Evolutionary conservation across 2,329 filamentous ascomycete genomes (phyloP).

Genomic region (Emydomyces testavorans): DNA sequence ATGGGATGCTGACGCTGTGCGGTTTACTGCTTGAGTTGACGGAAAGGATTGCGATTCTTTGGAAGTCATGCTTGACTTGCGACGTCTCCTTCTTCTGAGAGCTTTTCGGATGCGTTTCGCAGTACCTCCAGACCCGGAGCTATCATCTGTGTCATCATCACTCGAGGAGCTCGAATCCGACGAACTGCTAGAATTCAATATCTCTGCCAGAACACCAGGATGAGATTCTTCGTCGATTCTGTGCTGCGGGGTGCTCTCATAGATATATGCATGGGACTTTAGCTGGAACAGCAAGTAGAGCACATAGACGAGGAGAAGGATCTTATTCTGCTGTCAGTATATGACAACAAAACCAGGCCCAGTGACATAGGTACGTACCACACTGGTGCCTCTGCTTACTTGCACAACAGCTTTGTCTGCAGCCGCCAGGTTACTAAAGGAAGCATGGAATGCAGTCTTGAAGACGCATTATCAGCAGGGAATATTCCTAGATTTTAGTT

Average conservation of each 20-base stretch:
- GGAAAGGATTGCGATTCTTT: slow-evolving; percentile 42
- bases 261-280: slow-evolving; percentile 68
- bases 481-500: not conserved
- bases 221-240: slow-evolving; percentile 86
- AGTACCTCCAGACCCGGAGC: slow-evolving; percentile 52
- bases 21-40: not conserved
- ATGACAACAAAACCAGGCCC: not conserved
- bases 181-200: slow-evolving; percentile 59
- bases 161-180: slow-evolving; percentile 45
- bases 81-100: slow-evolving; percentile 56
- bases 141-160: slow-evolving; percentile 52
- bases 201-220: slow-evolving; percentile 70
- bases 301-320: slow-evolving; percentile 71
- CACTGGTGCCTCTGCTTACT: slow-evolving; percentile 80
- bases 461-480: not conserved
- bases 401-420: slow-evolving; percentile 65
- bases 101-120: slow-evolving; percentile 65
- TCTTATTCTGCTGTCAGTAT: slow-evolving; percentile 26
- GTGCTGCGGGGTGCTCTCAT: slow-evolving; percentile 82
- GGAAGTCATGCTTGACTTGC: slow-evolving; percentile 66
- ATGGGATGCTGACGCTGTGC: slow-evolving; percentile 28
- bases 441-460: slow-evolving; percentile 81
- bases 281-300: slow-evolving; percentile 86
- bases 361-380: slow-evolving; percentile 46
- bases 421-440: slow-evolving; percentile 51